These are phyloP conservation scores for Aspergillus heteromorphus DNA, from an alignment of 495 filamentous ascomycete genomes.

Conservation along the genomic window DNA sequence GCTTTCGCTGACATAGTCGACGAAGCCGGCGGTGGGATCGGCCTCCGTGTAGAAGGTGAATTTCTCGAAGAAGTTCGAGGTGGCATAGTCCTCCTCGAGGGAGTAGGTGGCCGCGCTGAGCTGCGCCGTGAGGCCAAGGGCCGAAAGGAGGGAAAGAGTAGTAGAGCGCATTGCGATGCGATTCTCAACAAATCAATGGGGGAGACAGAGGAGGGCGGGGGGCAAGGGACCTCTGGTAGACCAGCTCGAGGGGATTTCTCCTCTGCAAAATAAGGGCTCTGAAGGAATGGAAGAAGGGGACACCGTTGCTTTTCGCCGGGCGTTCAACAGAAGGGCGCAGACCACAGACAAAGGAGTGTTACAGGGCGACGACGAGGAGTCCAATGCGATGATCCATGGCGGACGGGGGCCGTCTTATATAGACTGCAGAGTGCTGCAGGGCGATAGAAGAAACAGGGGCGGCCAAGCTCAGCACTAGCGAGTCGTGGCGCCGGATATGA, in stretches of 20 bases:
- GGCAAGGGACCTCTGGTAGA: not conserved
- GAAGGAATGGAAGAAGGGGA: not conserved
- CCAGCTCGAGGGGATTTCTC: not conserved
- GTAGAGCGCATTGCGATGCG: conserved; percentile 34
- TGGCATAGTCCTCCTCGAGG: conserved; percentile 41
- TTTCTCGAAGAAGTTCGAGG: conserved; percentile 47
- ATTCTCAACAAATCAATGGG: not conserved
- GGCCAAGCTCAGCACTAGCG: conserved; percentile 5
- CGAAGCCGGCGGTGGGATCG: conserved; percentile 68
- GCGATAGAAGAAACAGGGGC: conserved; percentile 2
- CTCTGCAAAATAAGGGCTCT: not conserved
- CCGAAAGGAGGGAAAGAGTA: conserved; percentile 34
- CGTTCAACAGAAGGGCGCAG: not conserved
- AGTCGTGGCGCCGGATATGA: conserved; percentile 13
- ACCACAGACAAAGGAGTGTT: not conserved
- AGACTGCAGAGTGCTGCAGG: not conserved
- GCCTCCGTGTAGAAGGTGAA: conserved; percentile 44
- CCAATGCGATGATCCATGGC: not conserved
- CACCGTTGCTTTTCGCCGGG: not conserved
- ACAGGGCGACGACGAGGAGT: not conserved
- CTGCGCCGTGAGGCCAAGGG: conserved; percentile 35
- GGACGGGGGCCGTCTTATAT: not conserved
- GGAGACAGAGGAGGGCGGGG: conserved; percentile 9
- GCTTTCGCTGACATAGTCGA: conserved; percentile 51
- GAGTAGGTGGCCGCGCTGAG: conserved; percentile 43